Evolutionary conservation across 2,329 filamentous ascomycete species (phyloP).

Genomic region (Rhynchosporium graminicola): DNA sequence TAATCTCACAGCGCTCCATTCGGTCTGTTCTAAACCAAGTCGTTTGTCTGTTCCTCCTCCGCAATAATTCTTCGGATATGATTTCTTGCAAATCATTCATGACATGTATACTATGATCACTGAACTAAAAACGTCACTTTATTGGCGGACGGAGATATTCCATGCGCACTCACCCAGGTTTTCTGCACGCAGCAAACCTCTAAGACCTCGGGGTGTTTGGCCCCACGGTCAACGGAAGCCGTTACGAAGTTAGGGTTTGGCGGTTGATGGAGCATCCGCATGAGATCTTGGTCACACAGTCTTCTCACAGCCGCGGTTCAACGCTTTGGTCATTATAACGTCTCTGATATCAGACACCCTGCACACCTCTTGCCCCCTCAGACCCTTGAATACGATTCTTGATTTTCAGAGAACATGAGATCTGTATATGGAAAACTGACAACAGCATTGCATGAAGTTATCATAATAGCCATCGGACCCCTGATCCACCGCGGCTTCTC

Average conservation of each 20-base stretch:
- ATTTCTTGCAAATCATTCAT: constrained; percentile 7
- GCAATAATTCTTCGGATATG: not conserved
- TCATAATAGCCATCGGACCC: constrained; percentile 4
- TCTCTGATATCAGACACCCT: not conserved
- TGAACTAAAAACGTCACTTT: not conserved
- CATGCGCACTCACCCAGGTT: constrained; percentile 3
- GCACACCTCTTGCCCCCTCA: not conserved
- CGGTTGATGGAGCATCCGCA: constrained; percentile 18
- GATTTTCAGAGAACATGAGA: not conserved
- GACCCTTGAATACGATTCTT: not conserved
- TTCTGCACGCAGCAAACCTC: not conserved
- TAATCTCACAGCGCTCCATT: constrained; percentile 16
- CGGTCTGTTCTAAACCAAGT: constrained; percentile 1
- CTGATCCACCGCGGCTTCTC: constrained; percentile 8
- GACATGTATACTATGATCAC: not conserved
- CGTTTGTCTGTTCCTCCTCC: not conserved
- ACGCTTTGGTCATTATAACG: not conserved
- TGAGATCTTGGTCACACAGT: constrained; percentile 13
- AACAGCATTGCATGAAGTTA: constrained; percentile 8
- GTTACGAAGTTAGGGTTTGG: not conserved
- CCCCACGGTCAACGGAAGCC: not conserved
- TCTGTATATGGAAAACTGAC: not conserved
- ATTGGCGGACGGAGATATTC: constrained; percentile 6
- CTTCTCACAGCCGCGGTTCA: constrained; percentile 10
- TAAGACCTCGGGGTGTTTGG: constrained; percentile 1